Base-by-base conservation (phyloP, 169 alveolate species). In the Plasmodium adleri region DNA sequence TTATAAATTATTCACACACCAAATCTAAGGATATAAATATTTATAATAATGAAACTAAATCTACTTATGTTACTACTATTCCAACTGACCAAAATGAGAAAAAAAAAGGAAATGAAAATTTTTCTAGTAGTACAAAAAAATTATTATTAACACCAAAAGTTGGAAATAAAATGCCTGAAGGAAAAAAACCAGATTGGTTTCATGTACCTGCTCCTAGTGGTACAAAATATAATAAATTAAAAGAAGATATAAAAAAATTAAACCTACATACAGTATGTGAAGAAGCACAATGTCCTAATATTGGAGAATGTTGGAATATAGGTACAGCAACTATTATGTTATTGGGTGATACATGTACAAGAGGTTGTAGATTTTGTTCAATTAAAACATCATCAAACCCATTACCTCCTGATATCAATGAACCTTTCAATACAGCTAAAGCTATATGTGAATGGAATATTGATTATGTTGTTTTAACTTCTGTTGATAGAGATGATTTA, bases 261-360 rank as follows among this genome's bases (percentile, higher is more conserved):
- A 80, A 88, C 47, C 78, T 92, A 10, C 95, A 92, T 52, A 92
- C 95, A 72, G 96, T 94, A 13, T 94, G 96, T 52, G 94, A 92
- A 60, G 94, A 92, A 85, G 96, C 96, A n/a, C 88, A 94, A 72
- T 94, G 96, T 63, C 96, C 96, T 9, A 94, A 94, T 76, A 90
- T 94, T 20, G 95, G 95, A 1, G 96, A 94, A 74, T 94, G 96
- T 62, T 94, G 96, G 96, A 88, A 91, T 67, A 94, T 92, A 6
- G 96, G 96, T 60, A 94, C 96, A 1, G 96, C 96, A 22, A 94
- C 96, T 2, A 74, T 94, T 15, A 94, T 94, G 95, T 72, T 94
- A 24, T 66, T 94, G 72, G 96, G 96, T 6, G 96, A 94, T 64
- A 94, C 96, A 1, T 94, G 96, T 74, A 94, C 96, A 39, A 62